Evolutionary conservation across 2,329 filamentous ascomycete species (phyloP), one percentile per base, ranked within the genome.

Genomic region (Chalara sp.): DNA sequence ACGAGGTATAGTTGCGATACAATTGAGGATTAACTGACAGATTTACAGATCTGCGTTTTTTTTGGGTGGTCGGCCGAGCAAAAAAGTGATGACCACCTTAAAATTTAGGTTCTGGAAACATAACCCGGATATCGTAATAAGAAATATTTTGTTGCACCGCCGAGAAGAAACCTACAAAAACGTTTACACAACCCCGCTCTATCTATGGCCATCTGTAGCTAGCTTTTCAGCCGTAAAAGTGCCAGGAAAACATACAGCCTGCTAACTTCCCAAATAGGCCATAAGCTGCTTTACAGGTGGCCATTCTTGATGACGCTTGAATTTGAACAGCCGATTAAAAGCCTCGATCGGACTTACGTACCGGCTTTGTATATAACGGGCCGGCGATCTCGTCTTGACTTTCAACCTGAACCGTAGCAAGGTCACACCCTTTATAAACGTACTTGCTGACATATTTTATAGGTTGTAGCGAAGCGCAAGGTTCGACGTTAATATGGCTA

Each of bases 361-460:
- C 4, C 52, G 39, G 2, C n/a, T 48, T 29, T 54, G 40, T 7
- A 56, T 11, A 47, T 54, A 53, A n/a, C 43, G 44, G 11, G 29
- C n/a, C n/a, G n/a, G n/a, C 29, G 28, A 56, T 49, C 42, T 56
- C 41, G 35, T 54, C 46, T 6, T 53, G 8, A 10, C 4, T 13
- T 33, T 29, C 11, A 10, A 51, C 40, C n/a, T 13, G 31, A 6
- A 49, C 13, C 2, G 46, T 44, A 1, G 46, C 50, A n/a, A 32
- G 29, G 32, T 56, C 47, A 29, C 32, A 13, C 6, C 49, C 35
- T 42, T 56, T 56, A 44, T 56, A 56, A 10, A 56, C 40, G 41
- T 56, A 56, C 42, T 56, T 56, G 32, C 51, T 29, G 2, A 56
- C 51, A 49, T 56, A 56, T 41, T 56, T 56, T 5, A 56, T 33